Conservation (phyloP, 83 land plant species). For the Larix sibirica region DNA sequence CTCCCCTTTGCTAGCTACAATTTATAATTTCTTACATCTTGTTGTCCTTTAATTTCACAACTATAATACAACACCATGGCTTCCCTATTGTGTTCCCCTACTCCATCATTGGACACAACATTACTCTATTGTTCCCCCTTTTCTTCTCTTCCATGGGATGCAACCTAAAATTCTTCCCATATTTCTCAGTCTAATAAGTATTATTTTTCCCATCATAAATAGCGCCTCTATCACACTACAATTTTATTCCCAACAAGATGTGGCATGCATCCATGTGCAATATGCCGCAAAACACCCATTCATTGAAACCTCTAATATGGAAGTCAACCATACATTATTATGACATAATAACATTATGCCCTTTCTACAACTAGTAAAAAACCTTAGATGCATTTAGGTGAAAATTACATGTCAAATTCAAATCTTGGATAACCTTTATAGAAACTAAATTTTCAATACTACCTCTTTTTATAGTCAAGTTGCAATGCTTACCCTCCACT, state of each 20-base stretch:
- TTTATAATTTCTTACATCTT: no score
- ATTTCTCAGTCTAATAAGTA: background rate
- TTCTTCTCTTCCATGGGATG: background rate
- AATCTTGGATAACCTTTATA: background rate
- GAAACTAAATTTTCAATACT: background rate
- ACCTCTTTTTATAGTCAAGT: background rate
- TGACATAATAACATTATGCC: background rate
- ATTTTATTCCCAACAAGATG: background rate
- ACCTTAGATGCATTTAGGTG: background rate
- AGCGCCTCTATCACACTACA: background rate
- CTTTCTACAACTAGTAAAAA: background rate
- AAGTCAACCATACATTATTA: no score
- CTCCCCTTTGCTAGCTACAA: no score
- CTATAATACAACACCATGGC: no score
- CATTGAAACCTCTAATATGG: background rate
- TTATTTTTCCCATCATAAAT: background rate
- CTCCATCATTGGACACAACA: no score
- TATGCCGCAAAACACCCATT: background rate
- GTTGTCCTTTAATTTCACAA: no score
- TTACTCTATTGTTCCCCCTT: background rate
- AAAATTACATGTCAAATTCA: background rate
- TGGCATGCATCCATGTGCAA: background rate
- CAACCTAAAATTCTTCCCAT: background rate
- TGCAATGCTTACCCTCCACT: no score
- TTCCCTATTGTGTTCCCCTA: no score